Conservation (phyloP, 257 asterid species). For the Nyctanthes arbortristis region DNA sequence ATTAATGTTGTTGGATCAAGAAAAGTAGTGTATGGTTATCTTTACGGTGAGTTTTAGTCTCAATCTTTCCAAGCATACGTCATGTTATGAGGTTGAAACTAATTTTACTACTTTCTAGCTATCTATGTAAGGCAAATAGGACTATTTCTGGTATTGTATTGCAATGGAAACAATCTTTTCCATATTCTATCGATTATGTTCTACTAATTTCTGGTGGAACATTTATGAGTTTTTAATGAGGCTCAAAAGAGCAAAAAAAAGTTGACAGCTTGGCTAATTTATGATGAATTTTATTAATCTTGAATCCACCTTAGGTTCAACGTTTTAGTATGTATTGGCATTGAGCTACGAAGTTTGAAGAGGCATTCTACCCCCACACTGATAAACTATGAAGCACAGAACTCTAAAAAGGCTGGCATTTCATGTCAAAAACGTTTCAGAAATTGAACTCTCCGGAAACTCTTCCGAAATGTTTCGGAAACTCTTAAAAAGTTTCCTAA, state of each 20-base stretch:
- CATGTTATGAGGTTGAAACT: not conserved
- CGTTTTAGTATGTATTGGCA: not conserved
- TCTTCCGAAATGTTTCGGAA: no score
- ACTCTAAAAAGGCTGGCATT: no score
- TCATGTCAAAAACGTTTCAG: no score
- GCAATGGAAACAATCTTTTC: not conserved
- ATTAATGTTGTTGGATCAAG: constrained; percentile 70
- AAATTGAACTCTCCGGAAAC: no score
- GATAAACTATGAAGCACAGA: no score
- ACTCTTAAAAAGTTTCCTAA: no score
- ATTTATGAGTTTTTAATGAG: not conserved
- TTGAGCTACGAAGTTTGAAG: no score
- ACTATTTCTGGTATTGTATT: not conserved
- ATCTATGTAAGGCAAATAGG: not conserved
- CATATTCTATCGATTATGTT: no score
- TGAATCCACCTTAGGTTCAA: not conserved
- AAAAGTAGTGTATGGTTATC: constrained; percentile 76
- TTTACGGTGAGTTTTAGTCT: constrained; percentile 56
- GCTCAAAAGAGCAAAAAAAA: not conserved
- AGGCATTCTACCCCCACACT: no score
- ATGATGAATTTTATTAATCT: not conserved
- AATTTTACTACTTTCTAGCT: not conserved
- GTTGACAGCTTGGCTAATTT: no score
- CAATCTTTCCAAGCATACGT: not conserved
- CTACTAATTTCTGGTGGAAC: no score